Evolutionary conservation across 2,329 filamentous ascomycete species (phyloP).

Genomic region (Microcyclosporella mali): DNA sequence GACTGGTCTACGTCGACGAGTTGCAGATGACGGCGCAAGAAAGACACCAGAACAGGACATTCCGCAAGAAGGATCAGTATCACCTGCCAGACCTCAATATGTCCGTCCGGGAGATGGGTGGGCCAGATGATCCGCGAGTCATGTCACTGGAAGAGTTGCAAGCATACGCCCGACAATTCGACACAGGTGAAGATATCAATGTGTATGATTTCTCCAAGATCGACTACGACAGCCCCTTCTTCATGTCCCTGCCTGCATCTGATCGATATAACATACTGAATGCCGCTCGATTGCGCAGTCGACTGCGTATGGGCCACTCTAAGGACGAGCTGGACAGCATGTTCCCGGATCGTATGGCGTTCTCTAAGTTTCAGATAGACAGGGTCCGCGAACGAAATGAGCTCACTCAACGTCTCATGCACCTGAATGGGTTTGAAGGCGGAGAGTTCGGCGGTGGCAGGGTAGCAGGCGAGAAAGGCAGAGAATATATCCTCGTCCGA

Average conservation of each 20-base stretch:
- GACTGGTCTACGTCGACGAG: conserved; percentile 89
- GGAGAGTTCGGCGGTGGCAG: conserved; percentile 61
- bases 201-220: conserved; percentile 96
- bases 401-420: conserved; percentile 89
- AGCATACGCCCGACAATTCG: conserved; percentile 86
- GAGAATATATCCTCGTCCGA: conserved; percentile 93
- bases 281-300: conserved; percentile 78
- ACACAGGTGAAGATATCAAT: conserved; percentile 80
- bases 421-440: conserved; percentile 75
- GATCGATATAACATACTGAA: conserved; percentile 98
- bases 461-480: conserved; percentile 76
- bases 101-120: conserved; percentile 77
- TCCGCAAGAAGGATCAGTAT: conserved; percentile 89
- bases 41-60: conserved; percentile 65
- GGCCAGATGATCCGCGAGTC: conserved; percentile 84
- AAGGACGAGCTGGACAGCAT: conserved; percentile 94
- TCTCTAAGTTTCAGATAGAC: conserved; percentile 94
- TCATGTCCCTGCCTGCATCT: conserved; percentile 77
- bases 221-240: conserved; percentile 94
- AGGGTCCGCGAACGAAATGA: conserved; percentile 88
- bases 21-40: conserved; percentile 73
- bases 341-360: conserved; percentile 97
- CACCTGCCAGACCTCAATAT: conserved; percentile 81
- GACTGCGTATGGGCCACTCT: conserved; percentile 88
- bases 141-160: conserved; percentile 95